Evolutionary conservation across 2,329 filamentous ascomycete species (phyloP).

Genomic region (Colletotrichum tropicicola): DNA sequence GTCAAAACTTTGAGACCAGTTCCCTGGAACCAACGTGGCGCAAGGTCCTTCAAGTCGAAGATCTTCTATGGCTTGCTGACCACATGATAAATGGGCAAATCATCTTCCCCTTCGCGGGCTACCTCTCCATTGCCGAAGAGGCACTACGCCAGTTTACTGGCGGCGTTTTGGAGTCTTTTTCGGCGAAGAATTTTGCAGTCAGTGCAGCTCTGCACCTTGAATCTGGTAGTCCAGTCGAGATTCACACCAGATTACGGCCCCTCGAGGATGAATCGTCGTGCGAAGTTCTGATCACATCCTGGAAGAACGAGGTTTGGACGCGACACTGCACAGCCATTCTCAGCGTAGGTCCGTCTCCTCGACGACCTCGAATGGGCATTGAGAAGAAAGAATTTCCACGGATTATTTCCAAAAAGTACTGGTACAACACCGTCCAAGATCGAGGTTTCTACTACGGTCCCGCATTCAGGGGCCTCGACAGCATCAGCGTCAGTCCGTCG

Average conservation of each 20-base stretch:
- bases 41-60: background rate
- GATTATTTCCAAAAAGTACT: slow-evolving; percentile 3
- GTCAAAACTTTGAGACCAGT: background rate
- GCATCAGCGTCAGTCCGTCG: slow-evolving; percentile 31
- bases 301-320: slow-evolving; percentile 36
- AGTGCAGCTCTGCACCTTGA: slow-evolving; percentile 40
- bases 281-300: slow-evolving; percentile 42
- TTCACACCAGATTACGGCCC: slow-evolving; percentile 40
- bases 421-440: slow-evolving; percentile 36
- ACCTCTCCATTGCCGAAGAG: background rate
- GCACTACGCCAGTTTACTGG: background rate
- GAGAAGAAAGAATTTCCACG: slow-evolving; percentile 4
- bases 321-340: slow-evolving; percentile 38
- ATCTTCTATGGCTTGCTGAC: background rate
- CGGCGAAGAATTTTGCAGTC: slow-evolving; percentile 36
- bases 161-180: slow-evolving; percentile 34
- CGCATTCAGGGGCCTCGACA: slow-evolving; percentile 38
- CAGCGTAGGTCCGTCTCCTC: background rate
- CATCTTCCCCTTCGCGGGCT: background rate
- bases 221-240: slow-evolving; percentile 37
- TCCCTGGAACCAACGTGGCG: background rate
- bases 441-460: slow-evolving; percentile 42
- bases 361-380: slow-evolving; percentile 30
- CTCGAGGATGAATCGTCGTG: slow-evolving; percentile 39
- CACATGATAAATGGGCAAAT: background rate